These are phyloP conservation scores for Citrus sp. DNA, from an alignment of 345 rosid genomes.

Conservation along the genomic window DNA sequence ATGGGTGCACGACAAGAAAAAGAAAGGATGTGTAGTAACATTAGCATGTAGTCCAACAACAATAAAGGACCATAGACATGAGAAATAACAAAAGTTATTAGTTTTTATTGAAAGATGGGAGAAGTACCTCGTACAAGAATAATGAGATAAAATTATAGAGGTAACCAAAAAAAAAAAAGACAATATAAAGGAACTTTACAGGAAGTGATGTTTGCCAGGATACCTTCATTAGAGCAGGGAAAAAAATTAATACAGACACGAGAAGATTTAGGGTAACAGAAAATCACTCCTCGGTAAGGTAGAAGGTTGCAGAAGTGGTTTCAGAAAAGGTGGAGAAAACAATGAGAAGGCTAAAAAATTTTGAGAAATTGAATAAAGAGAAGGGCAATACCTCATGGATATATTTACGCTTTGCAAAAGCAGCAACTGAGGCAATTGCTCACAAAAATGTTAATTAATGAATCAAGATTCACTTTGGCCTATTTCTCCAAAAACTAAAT, in stretches of 20 bases:
- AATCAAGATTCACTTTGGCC: not conserved
- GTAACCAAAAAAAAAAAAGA: not conserved
- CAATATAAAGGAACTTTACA: not conserved
- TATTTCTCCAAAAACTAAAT: not conserved
- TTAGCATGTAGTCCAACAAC: not conserved
- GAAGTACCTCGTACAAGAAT: not conserved
- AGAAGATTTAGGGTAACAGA: not conserved
- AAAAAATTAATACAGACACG: not conserved
- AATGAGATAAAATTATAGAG: not conserved
- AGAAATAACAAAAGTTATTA: not conserved
- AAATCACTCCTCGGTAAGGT: not conserved
- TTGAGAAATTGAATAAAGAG: not conserved
- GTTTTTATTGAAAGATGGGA: not conserved
- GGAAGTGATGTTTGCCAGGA: not conserved
- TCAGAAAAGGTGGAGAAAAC: not conserved
- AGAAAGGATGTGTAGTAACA: not conserved
- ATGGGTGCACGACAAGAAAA: not conserved
- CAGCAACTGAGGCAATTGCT: not conserved
- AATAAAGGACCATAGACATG: not conserved
- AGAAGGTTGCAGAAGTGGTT: not conserved
- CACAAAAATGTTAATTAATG: not conserved
- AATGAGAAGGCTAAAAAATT: not conserved
- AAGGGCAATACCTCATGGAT: not conserved
- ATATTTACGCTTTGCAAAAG: slow-evolving; percentile 1
- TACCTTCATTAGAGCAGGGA: not conserved